Evolutionary conservation across 352 stramenopile species (phyloP).

Genomic region (Peronospora tabacina): DNA sequence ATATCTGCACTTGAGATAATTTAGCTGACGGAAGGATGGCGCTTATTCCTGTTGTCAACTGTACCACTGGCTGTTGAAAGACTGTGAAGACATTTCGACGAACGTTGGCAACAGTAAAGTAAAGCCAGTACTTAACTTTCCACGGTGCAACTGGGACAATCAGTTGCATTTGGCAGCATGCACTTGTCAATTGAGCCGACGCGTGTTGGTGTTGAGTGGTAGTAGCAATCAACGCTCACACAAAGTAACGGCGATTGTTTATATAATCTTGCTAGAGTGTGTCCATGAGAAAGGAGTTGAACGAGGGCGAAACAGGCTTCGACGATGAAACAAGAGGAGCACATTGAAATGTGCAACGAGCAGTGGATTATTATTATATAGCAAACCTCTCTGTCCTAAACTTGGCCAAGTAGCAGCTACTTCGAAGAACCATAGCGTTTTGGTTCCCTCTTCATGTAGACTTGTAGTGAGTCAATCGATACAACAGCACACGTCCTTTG

Average conservation of each 20-base stretch:
- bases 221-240: conserved; percentile 18
- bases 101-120: too few relatives aligned
- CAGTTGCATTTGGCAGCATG: conserved; percentile 21
- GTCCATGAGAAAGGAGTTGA: too few relatives aligned
- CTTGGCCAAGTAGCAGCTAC: conserved; percentile 11
- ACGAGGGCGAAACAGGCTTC: conserved; percentile 32
- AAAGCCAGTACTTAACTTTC: conserved; percentile 20
- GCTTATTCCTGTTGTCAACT: conserved; percentile 11
- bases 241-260: background rate
- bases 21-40: conserved; percentile 11
- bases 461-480: conserved; percentile 92
- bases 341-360: conserved; percentile 20
- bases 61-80: conserved; percentile 9
- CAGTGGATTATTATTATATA: conserved; percentile 39
- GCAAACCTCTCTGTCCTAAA: conserved; percentile 23
- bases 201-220: background rate
- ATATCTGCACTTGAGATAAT: conserved; percentile 1
- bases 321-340: conserved; percentile 7
- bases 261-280: too few relatives aligned
- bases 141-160: conserved; percentile 28
- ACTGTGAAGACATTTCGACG: too few relatives aligned
- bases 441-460: conserved; percentile 49
- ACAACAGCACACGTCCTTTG: conserved; percentile 94
- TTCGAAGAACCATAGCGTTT: conserved; percentile 9
- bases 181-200: background rate